These are phyloP conservation scores for Phoma sp. DNA, from an alignment of 2,329 filamentous ascomycete genomes.

Conservation along the genomic window DNA sequence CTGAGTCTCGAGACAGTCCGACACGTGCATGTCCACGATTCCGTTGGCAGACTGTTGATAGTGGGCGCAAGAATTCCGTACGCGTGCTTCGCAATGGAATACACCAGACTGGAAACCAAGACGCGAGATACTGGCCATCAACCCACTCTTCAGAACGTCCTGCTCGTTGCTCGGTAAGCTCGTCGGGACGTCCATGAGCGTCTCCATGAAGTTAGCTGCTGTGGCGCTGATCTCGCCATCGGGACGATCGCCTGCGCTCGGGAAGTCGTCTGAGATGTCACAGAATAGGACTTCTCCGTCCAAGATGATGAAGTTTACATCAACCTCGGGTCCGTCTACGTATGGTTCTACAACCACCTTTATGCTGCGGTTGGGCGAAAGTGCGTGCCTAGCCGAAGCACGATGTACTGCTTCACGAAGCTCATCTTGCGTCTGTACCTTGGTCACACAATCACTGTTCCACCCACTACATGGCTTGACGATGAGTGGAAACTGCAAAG, in stretches of 20 bases:
- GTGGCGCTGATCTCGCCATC: background rate
- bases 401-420: conserved; percentile 22
- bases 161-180: background rate
- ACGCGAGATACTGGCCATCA: no score
- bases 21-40: no score
- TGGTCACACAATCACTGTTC: conserved; percentile 31
- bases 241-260: conserved; percentile 1
- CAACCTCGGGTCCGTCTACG: conserved; percentile 19
- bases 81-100: no score
- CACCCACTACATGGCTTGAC: conserved; percentile 49
- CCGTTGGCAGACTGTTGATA: no score
- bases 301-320: conserved; percentile 15
- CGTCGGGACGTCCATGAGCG: conserved; percentile 4
- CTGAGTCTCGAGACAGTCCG: background rate
- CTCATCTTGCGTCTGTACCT: conserved; percentile 33
- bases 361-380: background rate
- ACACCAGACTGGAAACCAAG: no score
- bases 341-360: conserved; percentile 36
- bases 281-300: conserved; percentile 17
- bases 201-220: conserved; percentile 6
- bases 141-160: no score
- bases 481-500: conserved; percentile 30
- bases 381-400: conserved; percentile 1
- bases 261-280: conserved; percentile 16
- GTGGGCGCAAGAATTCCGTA: no score